Conservation (phyloP, 352 stramenopile genomes). For the Detonula confervacea region DNA sequence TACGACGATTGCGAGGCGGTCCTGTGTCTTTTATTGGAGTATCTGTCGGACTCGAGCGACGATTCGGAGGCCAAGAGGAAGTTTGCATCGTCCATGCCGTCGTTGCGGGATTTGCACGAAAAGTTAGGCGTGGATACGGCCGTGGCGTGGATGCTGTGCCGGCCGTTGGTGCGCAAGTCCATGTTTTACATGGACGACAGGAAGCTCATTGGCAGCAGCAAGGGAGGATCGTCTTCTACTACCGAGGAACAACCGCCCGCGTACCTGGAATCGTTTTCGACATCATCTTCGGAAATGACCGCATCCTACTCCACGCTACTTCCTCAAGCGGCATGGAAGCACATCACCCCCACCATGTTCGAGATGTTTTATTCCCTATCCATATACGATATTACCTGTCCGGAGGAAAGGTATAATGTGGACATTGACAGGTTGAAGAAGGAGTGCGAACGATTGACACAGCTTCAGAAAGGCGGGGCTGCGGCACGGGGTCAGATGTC, state of each 20-base stretch:
- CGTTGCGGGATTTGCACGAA: conserved; percentile 53
- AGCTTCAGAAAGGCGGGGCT: conserved; percentile 50
- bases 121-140: conserved; percentile 66
- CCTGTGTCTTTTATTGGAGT: conserved; percentile 74
- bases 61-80: too few relatives aligned
- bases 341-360: conserved; percentile 62
- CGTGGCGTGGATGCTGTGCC: conserved; percentile 70
- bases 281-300: conserved; percentile 31
- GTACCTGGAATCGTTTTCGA: conserved; percentile 42
- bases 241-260: conserved; percentile 7
- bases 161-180: conserved; percentile 57
- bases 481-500: conserved; percentile 35
- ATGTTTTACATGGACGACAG: conserved; percentile 49
- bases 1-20: conserved; percentile 76
- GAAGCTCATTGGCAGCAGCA: conserved; percentile 34
- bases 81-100: conserved; percentile 67
- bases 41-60: conserved; percentile 63
- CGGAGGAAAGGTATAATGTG: conserved; percentile 63
- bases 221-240: background rate
- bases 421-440: conserved; percentile 74
- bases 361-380: conserved; percentile 72
- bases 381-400: conserved; percentile 79
- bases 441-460: conserved; percentile 64
- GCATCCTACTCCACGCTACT: conserved; percentile 32
- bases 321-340: conserved; percentile 42